Evolutionary conservation across 768 basidiomycete species (phyloP).

Genomic region (Leccinum barrowsii): DNA sequence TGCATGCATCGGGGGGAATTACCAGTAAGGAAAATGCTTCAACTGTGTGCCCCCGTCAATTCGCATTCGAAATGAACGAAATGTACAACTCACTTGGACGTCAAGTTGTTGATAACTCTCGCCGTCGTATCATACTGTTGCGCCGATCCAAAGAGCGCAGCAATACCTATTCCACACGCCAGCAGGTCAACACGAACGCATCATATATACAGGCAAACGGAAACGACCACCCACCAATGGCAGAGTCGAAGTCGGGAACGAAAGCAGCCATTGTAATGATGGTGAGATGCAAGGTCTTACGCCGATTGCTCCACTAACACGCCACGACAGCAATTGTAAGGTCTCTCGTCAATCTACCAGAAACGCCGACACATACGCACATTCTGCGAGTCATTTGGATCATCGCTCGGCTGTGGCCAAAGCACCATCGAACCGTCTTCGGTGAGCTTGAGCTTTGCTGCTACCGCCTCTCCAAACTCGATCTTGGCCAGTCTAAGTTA

Average conservation of each 20-base stretch:
- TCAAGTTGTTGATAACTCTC: constrained; percentile 48
- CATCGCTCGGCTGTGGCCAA: constrained; percentile 53
- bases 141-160: constrained; percentile 46
- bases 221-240: constrained; percentile 36
- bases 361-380: constrained; percentile 26
- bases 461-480: constrained; percentile 48
- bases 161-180: constrained; percentile 38
- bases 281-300: constrained; percentile 44
- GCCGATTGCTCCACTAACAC: constrained; percentile 41
- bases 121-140: constrained; percentile 42
- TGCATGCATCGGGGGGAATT: background rate
- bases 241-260: constrained; percentile 53
- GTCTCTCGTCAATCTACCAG: background rate
- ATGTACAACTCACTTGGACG: constrained; percentile 35
- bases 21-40: constrained; percentile 50
- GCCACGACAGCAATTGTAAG: background rate
- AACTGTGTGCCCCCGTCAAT: constrained; percentile 21
- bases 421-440: constrained; percentile 45
- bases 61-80: background rate
- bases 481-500: constrained; percentile 40
- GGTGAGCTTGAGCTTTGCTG: constrained; percentile 44
- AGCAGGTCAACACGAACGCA: background rate
- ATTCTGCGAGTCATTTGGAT: constrained; percentile 53
- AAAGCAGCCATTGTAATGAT: constrained; percentile 51
- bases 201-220: background rate